These are phyloP conservation scores for Isochrysis galbana DNA, from an alignment of 78 protist genomes.

Conservation along the genomic window DNA sequence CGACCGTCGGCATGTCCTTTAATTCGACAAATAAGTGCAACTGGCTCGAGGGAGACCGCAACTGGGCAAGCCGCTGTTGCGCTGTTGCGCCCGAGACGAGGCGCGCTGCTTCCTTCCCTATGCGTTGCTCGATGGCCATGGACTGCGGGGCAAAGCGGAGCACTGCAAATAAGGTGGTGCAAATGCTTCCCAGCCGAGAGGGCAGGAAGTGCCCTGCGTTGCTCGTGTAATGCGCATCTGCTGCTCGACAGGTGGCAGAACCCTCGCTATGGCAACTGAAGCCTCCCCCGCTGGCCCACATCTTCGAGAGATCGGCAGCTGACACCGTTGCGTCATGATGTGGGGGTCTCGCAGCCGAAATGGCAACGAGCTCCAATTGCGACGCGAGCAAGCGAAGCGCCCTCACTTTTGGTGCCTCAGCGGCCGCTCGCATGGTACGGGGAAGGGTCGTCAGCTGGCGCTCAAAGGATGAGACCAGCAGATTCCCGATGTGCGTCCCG, in stretches of 20 bases:
- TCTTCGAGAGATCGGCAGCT: too few relatives aligned
- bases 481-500: background rate
- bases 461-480: background rate
- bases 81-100: background rate
- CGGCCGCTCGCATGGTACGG: background rate
- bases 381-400: background rate
- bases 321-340: too few relatives aligned
- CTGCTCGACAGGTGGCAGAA: too few relatives aligned
- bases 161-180: background rate
- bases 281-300: too few relatives aligned
- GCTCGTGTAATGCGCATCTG: too few relatives aligned
- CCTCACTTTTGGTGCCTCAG: background rate
- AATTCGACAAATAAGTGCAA: background rate
- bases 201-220: background rate
- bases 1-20: background rate
- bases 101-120: background rate
- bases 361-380: background rate
- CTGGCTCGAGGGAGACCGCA: background rate
- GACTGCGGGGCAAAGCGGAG: background rate
- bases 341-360: background rate
- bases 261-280: too few relatives aligned
- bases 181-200: background rate
- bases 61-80: background rate
- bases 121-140: background rate
- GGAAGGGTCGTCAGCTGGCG: background rate